These are phyloP conservation scores for Rhodotorula glutinis DNA, from an alignment of 1,284 basidiomycete genomes.

Conservation along the genomic window DNA sequence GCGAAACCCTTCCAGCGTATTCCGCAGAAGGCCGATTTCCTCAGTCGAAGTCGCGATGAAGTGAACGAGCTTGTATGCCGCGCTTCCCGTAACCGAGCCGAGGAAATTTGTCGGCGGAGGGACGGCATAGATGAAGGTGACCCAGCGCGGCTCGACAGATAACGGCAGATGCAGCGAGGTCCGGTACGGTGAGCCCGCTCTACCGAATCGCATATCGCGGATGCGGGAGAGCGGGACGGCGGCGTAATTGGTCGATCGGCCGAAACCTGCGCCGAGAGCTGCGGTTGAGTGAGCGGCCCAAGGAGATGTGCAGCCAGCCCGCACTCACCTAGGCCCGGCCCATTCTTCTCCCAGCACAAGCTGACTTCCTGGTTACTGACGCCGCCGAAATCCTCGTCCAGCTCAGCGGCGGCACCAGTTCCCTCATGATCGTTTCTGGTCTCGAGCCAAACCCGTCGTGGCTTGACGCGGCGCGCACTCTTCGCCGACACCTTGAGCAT, in stretches of 20 bases:
- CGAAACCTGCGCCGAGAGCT: slow-evolving; percentile 15
- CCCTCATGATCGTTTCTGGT: slow-evolving; percentile 22
- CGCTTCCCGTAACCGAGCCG: slow-evolving; percentile 71
- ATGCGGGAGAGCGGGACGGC: slow-evolving; percentile 56
- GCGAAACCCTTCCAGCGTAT: slow-evolving; percentile 51
- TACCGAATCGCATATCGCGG: slow-evolving; percentile 79
- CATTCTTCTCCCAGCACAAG: slow-evolving; percentile 41
- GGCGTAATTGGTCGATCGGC: slow-evolving; percentile 21
- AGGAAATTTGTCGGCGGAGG: slow-evolving; percentile 49
- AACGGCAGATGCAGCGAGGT: slow-evolving; percentile 62
- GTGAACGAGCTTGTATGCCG: slow-evolving; percentile 86
- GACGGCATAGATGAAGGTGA: slow-evolving; percentile 53
- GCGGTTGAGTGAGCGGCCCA: neutral
- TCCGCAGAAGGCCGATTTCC: slow-evolving; percentile 58
- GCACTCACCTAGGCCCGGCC: slow-evolving; percentile 23
- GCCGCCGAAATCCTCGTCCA: slow-evolving; percentile 30
- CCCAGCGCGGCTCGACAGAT: slow-evolving; percentile 52
- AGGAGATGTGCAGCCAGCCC: no score
- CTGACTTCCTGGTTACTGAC: slow-evolving; percentile 32
- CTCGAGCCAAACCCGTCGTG: slow-evolving; percentile 36
- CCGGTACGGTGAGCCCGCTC: slow-evolving; percentile 72
- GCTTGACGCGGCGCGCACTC: slow-evolving; percentile 47
- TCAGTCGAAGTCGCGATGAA: slow-evolving; percentile 73
- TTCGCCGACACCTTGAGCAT: slow-evolving; percentile 88
- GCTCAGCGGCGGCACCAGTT: slow-evolving; percentile 24